Evolutionary conservation across 2,329 filamentous ascomycete species (phyloP), one percentile per base, ranked within the genome.

Genomic region (Colletotrichum tamarilloi): DNA sequence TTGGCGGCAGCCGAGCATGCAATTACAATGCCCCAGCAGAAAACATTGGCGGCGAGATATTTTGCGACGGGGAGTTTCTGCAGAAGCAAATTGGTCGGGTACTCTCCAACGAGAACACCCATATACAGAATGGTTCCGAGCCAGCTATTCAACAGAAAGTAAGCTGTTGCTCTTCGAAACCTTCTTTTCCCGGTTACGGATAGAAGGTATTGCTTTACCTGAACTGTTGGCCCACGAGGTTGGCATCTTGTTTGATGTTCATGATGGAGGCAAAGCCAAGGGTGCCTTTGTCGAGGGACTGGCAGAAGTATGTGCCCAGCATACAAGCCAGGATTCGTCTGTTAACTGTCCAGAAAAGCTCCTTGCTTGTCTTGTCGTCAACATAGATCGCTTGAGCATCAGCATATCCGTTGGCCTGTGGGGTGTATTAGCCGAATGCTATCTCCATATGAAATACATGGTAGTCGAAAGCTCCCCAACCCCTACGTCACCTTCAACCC

Each of bases 51-150:
- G 30, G 59, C 53, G 9, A 73, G 22, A 24, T 65, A 65, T 32
- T 73, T 73, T n/a, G 67, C 67, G 11, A 62, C 56, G 1, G 70
- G 70, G 4, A 87, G 81, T 0, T 76, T 65, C 1, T 90, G 86
- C 87, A 91, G 89, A 16, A 92, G 80, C 52, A 64, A 89, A 87
- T 2, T 87, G 84, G 75, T 89, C 89, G 0, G 89, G 90, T 1
- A 92, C 73, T 91, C 88, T 87, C 89, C 91, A 52, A 81, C 87
- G 35, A 92, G 84, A 77, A 92, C 89, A 1, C 89, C 89, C 30
- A 92, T 89, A 0, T 89, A 85, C 0, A 86, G 82, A 49, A 92
- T 89, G 3, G 88, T 90, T 14, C 88, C 87, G 19, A 92, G 79
- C n/a, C 91, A 79, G 0, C 88, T 89, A 80, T 90, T 90, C 2